phyloP scores from a whole-genome alignment of 2,329 filamentous ascomycete species.

The Aureobasidium sp. region DNA sequence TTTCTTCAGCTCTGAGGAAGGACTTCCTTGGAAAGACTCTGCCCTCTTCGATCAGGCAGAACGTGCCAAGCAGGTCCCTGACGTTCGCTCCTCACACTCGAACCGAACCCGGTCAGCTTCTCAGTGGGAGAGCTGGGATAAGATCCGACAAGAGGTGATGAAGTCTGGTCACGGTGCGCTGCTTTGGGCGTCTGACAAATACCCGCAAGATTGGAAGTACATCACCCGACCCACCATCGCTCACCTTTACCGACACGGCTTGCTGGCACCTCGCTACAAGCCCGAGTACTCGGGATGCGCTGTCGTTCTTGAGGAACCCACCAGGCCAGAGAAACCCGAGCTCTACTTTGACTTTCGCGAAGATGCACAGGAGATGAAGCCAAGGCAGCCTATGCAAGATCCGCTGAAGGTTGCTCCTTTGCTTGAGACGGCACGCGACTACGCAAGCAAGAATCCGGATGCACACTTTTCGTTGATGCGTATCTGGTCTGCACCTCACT shows the following conservation, averaged over 20 bases:
- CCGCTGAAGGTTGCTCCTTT: conserved; percentile 30
- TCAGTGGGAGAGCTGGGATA: conserved; percentile 33
- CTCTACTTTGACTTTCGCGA: conserved; percentile 40
- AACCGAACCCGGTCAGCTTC: conserved; percentile 30
- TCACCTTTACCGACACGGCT: conserved; percentile 41
- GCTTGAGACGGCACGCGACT: conserved; percentile 28
- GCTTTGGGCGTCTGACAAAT: conserved; percentile 20
- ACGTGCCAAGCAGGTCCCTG: conserved; percentile 33
- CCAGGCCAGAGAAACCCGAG: conserved; percentile 30
- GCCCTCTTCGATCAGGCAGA: conserved; percentile 36
- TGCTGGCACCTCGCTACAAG: conserved; percentile 33
- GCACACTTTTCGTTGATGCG: conserved; percentile 40
- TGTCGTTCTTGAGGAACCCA: conserved; percentile 33
- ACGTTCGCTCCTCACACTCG: conserved; percentile 34
- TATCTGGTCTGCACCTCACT: conserved; percentile 44
- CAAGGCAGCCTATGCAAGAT: conserved; percentile 28
- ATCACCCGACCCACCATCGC: conserved; percentile 37
- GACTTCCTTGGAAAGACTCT: conserved; percentile 30
- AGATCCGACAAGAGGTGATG: conserved; percentile 20
- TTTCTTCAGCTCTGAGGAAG: conserved; percentile 34
- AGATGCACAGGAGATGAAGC: conserved; percentile 21
- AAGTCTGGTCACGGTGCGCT: not conserved
- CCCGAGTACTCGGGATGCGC: conserved; percentile 32
- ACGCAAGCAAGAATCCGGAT: conserved; percentile 21
- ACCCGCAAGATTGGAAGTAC: conserved; percentile 21